A percentile compares a stretch with the other conserved stretches of the same genome.
Evolutionary conservation across 2,329 filamentous ascomycete genomes (phyloP).

Genomic region (Ceratocystis papillata): DNA sequence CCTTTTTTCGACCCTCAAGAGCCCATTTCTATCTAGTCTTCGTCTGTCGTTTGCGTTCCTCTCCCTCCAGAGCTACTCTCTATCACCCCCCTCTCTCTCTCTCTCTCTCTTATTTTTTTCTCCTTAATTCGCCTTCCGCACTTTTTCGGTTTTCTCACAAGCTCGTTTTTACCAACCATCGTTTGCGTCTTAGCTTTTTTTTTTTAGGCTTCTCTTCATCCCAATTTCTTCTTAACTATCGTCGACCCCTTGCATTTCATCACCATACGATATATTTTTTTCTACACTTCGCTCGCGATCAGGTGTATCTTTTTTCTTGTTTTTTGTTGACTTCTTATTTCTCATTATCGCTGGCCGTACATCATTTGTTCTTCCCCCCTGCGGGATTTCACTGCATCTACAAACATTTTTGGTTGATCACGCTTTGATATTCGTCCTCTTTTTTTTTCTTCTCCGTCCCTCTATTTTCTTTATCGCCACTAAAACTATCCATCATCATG

Average conservation of each 20-base stretch:
- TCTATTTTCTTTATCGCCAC: slow-evolving; percentile 7
- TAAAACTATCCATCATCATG: slow-evolving; percentile 35
- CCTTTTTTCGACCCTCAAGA: slow-evolving; percentile 14
- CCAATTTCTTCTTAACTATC: slow-evolving; percentile 2
- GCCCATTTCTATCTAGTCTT: not conserved
- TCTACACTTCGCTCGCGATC: slow-evolving; percentile 2
- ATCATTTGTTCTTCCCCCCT: not conserved
- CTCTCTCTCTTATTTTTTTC: not conserved
- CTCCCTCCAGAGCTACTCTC: not conserved
- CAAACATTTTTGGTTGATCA: slow-evolving; percentile 8
- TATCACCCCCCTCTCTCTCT: not conserved
- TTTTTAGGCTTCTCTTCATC: slow-evolving; percentile 9
- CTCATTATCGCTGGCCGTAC: slow-evolving; percentile 10
- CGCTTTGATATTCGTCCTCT: slow-evolving; percentile 10
- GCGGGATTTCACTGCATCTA: not conserved
- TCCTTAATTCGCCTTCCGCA: not conserved
- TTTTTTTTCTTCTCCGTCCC: slow-evolving; percentile 2
- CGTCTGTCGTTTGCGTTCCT: slow-evolving; percentile 14
- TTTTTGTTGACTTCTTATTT: slow-evolving; percentile 11
- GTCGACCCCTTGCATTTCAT: slow-evolving; percentile 15
- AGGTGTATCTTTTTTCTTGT: slow-evolving; percentile 18
- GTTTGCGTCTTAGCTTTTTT: slow-evolving; percentile 7
- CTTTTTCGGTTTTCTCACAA: not conserved
- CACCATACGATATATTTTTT: slow-evolving; percentile 11
- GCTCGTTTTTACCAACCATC: slow-evolving; percentile 9